Percentiles rank a stretch among this genome's conserved stretches.
phyloP scores from a whole-genome alignment of 116 monocot species.

The Trichopus zeylanicus region DNA sequence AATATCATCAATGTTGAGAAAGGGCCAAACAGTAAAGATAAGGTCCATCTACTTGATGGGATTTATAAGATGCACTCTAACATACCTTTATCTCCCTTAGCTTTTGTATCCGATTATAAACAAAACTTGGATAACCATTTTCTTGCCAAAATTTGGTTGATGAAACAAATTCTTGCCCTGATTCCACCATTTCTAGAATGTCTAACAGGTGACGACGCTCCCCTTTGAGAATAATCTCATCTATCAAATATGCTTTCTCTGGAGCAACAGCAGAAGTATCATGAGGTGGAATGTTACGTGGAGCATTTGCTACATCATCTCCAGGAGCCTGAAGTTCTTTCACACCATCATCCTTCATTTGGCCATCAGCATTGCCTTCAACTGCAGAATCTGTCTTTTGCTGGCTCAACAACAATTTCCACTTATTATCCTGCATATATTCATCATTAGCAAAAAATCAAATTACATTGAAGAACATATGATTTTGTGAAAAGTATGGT shows the following conservation, averaged over 20 bases:
- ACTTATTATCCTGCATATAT: constrained; percentile 30
- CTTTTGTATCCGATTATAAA: constrained; percentile 31
- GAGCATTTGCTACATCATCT: constrained; percentile 10
- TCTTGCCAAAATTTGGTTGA: constrained; percentile 21
- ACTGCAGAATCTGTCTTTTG: constrained; percentile 34
- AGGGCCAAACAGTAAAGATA: neutral
- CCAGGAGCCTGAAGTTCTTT: constrained; percentile 24
- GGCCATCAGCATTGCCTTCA: constrained; percentile 19
- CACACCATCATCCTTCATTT: constrained; percentile 22
- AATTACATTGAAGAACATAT: no score
- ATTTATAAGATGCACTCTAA: neutral
- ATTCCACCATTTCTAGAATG: constrained; percentile 36
- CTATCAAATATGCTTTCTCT: constrained; percentile 59
- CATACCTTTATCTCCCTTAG: constrained; percentile 35
- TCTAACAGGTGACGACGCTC: constrained; percentile 54
- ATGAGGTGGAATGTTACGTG: constrained; percentile 70
- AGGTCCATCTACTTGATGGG: neutral
- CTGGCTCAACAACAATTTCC: constrained; percentile 17
- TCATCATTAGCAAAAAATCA: neutral
- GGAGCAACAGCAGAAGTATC: constrained; percentile 54
- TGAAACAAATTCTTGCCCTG: constrained; percentile 12
- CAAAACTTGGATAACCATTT: constrained; percentile 50
- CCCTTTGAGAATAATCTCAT: constrained; percentile 64
- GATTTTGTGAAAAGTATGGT: no score
- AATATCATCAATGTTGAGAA: no score